phyloP scores from a whole-genome alignment of 345 rosid genomes.

The Lumnitzera racemosa region DNA sequence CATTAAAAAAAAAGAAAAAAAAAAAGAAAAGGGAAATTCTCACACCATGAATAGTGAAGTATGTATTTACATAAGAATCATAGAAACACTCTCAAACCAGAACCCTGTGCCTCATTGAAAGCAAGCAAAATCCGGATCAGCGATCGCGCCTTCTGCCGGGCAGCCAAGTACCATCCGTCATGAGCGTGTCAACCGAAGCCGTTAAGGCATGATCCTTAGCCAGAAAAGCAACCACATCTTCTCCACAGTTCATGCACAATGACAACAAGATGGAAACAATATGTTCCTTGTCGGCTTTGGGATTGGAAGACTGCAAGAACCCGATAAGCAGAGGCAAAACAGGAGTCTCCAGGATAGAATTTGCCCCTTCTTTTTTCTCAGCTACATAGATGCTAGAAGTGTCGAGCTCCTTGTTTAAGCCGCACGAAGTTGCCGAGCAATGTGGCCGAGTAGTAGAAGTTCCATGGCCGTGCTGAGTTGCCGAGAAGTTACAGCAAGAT shows the following conservation, averaged over 20 bases:
- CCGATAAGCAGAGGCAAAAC: conserved; percentile 30
- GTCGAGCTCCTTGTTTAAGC: no score
- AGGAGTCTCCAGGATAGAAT: conserved; percentile 35
- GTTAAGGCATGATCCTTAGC: conserved; percentile 29
- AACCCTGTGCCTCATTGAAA: conserved; percentile 26
- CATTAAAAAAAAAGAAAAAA: not conserved
- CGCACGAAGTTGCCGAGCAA: no score
- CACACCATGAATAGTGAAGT: not conserved
- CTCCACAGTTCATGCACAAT: conserved; percentile 42
- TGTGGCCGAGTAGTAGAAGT: no score
- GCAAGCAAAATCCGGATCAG: conserved; percentile 39
- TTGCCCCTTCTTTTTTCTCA: conserved; percentile 39
- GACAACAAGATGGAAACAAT: conserved; percentile 45
- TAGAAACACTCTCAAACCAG: not conserved
- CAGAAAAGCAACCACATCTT: conserved; percentile 30
- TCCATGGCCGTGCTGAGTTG: no score
- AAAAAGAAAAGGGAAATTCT: no score
- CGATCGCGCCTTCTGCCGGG: conserved; percentile 32
- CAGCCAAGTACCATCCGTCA: conserved; percentile 36
- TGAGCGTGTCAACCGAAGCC: conserved; percentile 31
- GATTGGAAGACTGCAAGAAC: conserved; percentile 24
- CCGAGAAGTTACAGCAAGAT: no score
- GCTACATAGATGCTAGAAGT: conserved; percentile 48
- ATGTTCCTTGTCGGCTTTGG: conserved; percentile 44
- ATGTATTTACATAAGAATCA: conserved; percentile 14